These are phyloP conservation scores for Pseudocercospora fuligena DNA, from an alignment of 2,329 filamentous ascomycete genomes.

Conservation along the genomic window DNA sequence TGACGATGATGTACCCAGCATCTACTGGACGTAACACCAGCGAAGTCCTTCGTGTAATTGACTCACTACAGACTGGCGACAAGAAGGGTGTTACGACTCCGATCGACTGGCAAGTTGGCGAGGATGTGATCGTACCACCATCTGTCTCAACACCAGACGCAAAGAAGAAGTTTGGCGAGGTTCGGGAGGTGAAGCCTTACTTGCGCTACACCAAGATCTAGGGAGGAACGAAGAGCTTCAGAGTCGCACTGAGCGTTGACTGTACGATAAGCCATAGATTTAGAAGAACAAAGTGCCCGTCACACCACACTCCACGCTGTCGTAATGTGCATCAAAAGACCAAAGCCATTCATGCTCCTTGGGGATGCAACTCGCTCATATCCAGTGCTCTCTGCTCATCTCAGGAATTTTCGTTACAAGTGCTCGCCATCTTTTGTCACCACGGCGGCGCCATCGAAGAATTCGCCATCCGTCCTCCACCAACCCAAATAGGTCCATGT, in stretches of 20 bases:
- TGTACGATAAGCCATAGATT: background rate
- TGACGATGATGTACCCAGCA: conserved; percentile 90
- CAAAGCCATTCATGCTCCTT: background rate
- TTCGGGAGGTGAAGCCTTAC: conserved; percentile 68
- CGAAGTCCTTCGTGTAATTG: conserved; percentile 63
- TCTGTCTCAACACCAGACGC: conserved; percentile 82
- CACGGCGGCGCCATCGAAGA: background rate
- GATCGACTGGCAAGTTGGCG: conserved; percentile 86
- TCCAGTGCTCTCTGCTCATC: background rate
- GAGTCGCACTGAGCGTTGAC: background rate
- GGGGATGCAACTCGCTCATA: background rate
- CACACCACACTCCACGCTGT: conserved; percentile 6
- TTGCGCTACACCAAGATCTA: conserved; percentile 68
- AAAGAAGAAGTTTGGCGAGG: conserved; percentile 81
- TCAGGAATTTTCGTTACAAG: no score
- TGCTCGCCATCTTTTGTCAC: background rate
- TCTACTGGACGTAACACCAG: conserved; percentile 72
- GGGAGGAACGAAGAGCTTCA: background rate
- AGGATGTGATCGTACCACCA: conserved; percentile 92
- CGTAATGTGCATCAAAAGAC: background rate
- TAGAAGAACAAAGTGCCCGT: background rate
- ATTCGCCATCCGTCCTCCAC: background rate
- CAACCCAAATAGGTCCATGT: conserved; percentile 12
- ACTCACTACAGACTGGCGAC: conserved; percentile 70
- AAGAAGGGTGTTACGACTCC: conserved; percentile 73